Base-by-base conservation (phyloP, 441 rosid genomes). In the Gossypium lobatum region DNA sequence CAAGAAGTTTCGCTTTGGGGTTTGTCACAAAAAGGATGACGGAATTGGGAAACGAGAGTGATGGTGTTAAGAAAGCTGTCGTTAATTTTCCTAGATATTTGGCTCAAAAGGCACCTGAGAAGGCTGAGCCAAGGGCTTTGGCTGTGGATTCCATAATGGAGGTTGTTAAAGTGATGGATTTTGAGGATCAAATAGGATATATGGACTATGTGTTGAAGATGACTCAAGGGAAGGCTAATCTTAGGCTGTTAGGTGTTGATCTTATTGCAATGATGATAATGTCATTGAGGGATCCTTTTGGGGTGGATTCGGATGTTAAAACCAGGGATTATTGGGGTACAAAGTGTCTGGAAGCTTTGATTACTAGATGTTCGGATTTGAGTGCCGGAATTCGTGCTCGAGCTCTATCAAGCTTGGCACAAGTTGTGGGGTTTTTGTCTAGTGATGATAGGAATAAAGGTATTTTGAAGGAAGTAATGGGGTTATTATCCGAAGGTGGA, bases 21-120 rank as follows among this genome's bases (percentile, higher is more conserved):
- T 88, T 94, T 63, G 85, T 91, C 67, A 81, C 81, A 46, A 73
- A 81, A 61, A 80, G 31, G 55, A 70, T 92, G 75, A 76, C 76
- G 76, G 79, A 76, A 4, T 28, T 74, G 79, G 83, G 77, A 2
- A 83, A 73, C 73, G 64, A 78, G 73, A 80, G 83, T 16, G 83
- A 76, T 1, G 90, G 82, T 11, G 61, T 89, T 73, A 87, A 83
- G 66, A 87, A 83, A 42, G 91, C 93, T 3, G 78, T 88, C 9
- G 80, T 79, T 57, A 89, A 85, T 83, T 82, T 92, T 65, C 97
- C 95, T 0, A 87, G 80, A 79, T 92, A 85, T 78, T 77, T 94
- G 83, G 87, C 75, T 59, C 88, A 81, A 8, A 92, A 88, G 87
- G 97, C 95, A 8, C 97, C 92, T n/a, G 98, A 87, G 86, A 94